Conservation (phyloP, 257 asterid genomes). For the Eustoma russellianum region DNA sequence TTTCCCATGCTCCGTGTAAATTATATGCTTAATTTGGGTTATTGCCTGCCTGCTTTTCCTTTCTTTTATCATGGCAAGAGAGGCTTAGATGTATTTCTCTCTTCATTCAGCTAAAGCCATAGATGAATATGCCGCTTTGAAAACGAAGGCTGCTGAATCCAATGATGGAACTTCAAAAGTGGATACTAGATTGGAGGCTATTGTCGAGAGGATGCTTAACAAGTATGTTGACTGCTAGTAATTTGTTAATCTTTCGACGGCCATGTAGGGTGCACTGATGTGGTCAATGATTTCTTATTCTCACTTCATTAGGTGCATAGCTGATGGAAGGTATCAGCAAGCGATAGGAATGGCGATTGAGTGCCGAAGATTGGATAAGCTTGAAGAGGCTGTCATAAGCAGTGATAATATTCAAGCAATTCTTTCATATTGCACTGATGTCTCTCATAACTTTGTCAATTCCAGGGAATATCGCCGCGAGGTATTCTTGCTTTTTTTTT, state of each 20-base stretch:
- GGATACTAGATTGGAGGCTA: conserved; percentile 88
- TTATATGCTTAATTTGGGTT: background rate
- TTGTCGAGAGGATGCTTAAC: conserved; percentile 94
- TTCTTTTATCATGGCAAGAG: background rate
- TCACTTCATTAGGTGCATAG: conserved; percentile 54
- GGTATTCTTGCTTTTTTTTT: conserved; percentile 49
- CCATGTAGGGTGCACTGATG: conserved; percentile 7
- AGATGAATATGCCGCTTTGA: conserved; percentile 82
- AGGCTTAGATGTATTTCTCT: conserved; percentile 5
- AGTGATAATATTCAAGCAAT: conserved; percentile 74
- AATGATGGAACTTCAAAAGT: conserved; percentile 46
- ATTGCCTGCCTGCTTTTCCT: background rate
- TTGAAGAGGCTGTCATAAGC: conserved; percentile 64
- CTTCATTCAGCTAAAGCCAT: conserved; percentile 70
- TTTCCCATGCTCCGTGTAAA: no score
- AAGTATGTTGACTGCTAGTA: conserved; percentile 40
- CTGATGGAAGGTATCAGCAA: conserved; percentile 81
- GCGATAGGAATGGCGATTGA: conserved; percentile 92
- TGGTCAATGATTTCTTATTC: conserved; percentile 4
- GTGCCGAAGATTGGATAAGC: conserved; percentile 89
- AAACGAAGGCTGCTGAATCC: conserved; percentile 71
- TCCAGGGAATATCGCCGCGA: conserved; percentile 84
- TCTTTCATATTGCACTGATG: conserved; percentile 68
- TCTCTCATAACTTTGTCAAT: conserved; percentile 67
- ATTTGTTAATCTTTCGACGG: background rate